Conservation (phyloP, 2,329 filamentous ascomycete genomes). For the Colletotrichum falcatum region DNA sequence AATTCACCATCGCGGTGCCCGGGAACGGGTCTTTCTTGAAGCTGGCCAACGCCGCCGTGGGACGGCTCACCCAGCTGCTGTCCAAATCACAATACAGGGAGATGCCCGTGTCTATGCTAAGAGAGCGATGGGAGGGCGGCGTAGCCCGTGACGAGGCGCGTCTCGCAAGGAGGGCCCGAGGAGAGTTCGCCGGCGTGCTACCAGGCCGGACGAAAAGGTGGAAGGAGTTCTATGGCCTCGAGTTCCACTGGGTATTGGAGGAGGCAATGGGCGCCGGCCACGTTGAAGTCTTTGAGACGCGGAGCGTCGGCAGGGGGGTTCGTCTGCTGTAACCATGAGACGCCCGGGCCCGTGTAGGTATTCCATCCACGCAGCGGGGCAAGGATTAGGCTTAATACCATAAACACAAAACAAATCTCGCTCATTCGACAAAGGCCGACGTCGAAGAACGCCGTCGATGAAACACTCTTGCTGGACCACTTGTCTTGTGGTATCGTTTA, state of each 20-base stretch:
- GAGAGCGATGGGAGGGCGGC: constrained; percentile 79
- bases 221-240: constrained; percentile 76
- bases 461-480: constrained; percentile 11
- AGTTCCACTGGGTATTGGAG: constrained; percentile 78
- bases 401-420: not conserved
- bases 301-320: constrained; percentile 77
- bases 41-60: constrained; percentile 70
- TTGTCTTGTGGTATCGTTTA: constrained; percentile 13
- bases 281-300: constrained; percentile 80
- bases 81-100: constrained; percentile 71
- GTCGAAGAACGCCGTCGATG: constrained; percentile 4
- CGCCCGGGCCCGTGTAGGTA: constrained; percentile 3
- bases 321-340: constrained; percentile 53
- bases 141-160: constrained; percentile 60
- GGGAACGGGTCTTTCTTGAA: constrained; percentile 76
- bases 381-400: constrained; percentile 21
- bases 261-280: constrained; percentile 78
- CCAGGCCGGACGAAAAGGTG: constrained; percentile 75
- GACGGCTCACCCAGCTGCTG: constrained; percentile 71
- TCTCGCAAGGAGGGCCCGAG: constrained; percentile 62
- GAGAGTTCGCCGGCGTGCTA: constrained; percentile 68
- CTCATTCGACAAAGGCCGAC: not conserved
- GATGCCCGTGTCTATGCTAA: constrained; percentile 70
- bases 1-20: constrained; percentile 72
- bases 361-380: not conserved